These are phyloP conservation scores for Drechslera avenae DNA, from an alignment of 2,329 filamentous ascomycete species.

Conservation along the genomic window DNA sequence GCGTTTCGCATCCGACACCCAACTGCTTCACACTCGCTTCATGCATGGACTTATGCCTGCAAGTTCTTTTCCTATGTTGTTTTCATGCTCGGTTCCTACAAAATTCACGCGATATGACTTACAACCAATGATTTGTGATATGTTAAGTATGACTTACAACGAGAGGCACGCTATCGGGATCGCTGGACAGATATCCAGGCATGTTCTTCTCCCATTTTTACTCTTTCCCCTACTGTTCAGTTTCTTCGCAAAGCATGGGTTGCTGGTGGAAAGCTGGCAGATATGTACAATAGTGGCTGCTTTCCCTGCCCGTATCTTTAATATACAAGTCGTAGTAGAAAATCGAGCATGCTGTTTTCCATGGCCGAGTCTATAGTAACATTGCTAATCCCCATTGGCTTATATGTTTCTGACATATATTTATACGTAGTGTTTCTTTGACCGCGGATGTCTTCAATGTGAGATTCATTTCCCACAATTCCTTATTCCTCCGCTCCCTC, in stretches of 20 bases:
- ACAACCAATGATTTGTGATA: constrained; percentile 26
- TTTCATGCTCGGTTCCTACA: not conserved
- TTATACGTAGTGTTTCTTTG: no score
- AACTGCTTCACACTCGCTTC: constrained; percentile 26
- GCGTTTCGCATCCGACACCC: constrained; percentile 6
- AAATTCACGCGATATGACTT: constrained; percentile 14
- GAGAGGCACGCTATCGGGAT: constrained; percentile 13
- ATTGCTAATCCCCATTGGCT: not conserved
- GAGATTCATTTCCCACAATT: no score
- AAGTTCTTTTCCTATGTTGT: constrained; percentile 13
- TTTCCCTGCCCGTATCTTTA: constrained; percentile 17
- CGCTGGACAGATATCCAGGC: constrained; percentile 15
- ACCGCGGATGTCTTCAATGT: no score
- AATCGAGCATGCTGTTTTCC: constrained; percentile 1
- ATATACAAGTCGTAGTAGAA: constrained; percentile 21
- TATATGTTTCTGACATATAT: not conserved
- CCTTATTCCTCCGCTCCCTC: no score
- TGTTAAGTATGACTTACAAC: constrained; percentile 16
- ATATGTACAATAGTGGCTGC: constrained; percentile 29
- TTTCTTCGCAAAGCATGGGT: constrained; percentile 27
- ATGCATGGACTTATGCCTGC: constrained; percentile 9
- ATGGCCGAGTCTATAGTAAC: not conserved
- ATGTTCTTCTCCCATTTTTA: constrained; percentile 20
- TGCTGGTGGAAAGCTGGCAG: constrained; percentile 19
- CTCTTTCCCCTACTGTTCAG: constrained; percentile 10